Base-by-base conservation (phyloP, 257 asterid species). In the Nicotiana attenuata region DNA sequence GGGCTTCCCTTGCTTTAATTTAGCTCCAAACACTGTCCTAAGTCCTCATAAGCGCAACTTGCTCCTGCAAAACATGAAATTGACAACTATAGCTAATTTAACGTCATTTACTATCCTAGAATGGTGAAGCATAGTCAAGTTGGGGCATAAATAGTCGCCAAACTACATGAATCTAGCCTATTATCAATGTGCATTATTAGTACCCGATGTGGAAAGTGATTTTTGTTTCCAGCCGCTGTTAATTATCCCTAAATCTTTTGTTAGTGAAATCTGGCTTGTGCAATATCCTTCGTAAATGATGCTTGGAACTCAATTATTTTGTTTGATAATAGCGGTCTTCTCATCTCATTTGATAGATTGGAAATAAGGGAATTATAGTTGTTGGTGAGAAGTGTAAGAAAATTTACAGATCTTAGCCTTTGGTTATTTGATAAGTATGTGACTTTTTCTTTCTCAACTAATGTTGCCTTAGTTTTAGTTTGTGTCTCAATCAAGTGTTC, bases 381-480 rank as follows among this genome's bases (percentile, higher is more conserved):
- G 80, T 95, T 86, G 99, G 94, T 28, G 88, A 93, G 89, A 90
- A 93, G 87, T 95, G 99, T 85, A 35, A 35, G 41, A 35, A 89
- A 89, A 82, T 84, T 95, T 83, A 92, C 91, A 22, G 97, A 93
- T 86, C 97, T 95, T 85, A 91, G 93, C 82, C 92, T 95, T 53
- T 92, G 93, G 83, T 93, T 95, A 91, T 95, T 97, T 77, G 94
- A 95, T 89, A 92, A 92, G 98, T 93, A 89, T 61, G 85, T 20
- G 17, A 63, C 55, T 84, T 77, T 82, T 59, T 59, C 84, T 65
- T 35, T 65, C n/a, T 31, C 29, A 33, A 33, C 22, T 78, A 55
- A 7, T 24, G 56, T 22, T 7, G 5, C 38, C 61, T 73, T 73
- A 17, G 47, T 11, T 73, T 71, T 73, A 7, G 50, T 28, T 28